Base-by-base conservation (phyloP, 176 grass and related monocot species). In the Triticum timopheevii region DNA sequence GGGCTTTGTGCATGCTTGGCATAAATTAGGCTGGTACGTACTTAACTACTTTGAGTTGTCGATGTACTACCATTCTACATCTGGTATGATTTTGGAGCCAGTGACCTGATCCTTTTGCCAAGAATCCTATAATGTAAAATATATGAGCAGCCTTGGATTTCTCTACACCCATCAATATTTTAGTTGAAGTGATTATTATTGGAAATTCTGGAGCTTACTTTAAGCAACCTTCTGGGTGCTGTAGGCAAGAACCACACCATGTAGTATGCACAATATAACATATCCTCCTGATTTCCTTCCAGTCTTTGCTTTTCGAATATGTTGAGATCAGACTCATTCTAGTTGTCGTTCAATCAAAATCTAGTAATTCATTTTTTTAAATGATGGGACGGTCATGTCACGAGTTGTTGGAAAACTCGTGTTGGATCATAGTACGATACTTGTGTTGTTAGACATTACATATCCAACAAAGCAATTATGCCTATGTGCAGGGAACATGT, bases 1-100 rank as follows among this genome's bases (percentile, higher is more conserved):
- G 38, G 77, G 20, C 45, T 80, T 78, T 81, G 71, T 30, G 34
- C n/a, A 61, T 65, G 23, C 28, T 80, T 44, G 78, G 9, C 78
- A 2, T 45, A 40, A 65, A 61, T 75, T 45, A 65, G 10, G 38
- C 77, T 25, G 19, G 23, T 30, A 79, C 36, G 35, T 81, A 34
- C 50, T 79, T 79, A 44, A 52, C n/a, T 22, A 31, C 17, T 79
- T 42, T 86, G n/a, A 86, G 38, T 34, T 47, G 8, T 61, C 58
- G 4, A 62, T 5, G 24, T 42, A 73, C 35, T 23, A 52, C 61
- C 39, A 65, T 73, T 35, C 22, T 39, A 33, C 47, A 25, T 3
- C 22, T 63, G 49, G 56, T 63, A 80, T 4, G 11, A 25, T 80
- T 80, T 65, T 45, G 78, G 15, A 65, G 23, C 25, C 16, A 17